phyloP scores from a whole-genome alignment of 139 green algal species.

The Chlamydomonas sp. region DNA sequence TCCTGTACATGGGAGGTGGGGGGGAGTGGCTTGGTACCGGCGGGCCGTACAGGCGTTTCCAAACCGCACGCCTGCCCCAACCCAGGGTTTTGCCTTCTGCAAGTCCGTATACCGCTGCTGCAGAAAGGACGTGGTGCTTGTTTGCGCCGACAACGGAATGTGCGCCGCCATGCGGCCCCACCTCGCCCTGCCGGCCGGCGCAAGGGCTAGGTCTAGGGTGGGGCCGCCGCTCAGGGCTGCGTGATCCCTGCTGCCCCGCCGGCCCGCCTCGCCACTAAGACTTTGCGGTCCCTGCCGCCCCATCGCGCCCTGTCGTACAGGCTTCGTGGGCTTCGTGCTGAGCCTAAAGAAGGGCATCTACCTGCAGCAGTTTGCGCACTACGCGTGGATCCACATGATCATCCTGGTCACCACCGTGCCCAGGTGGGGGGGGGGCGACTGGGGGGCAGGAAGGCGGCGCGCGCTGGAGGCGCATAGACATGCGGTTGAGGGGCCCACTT shows the following conservation, averaged over 20 bases:
- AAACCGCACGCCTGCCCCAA: too few relatives aligned
- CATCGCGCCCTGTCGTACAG: slow-evolving; percentile 40
- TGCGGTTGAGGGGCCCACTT: neutral
- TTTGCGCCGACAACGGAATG: neutral
- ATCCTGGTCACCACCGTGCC: slow-evolving; percentile 74
- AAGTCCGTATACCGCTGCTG: too few relatives aligned
- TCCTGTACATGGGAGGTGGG: slow-evolving; percentile 79
- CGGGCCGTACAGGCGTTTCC: too few relatives aligned
- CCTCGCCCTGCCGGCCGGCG: too few relatives aligned
- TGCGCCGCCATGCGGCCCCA: too few relatives aligned
- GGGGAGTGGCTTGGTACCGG: neutral
- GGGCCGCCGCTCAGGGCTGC: neutral
- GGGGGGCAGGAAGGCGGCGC: neutral
- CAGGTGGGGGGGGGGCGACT: neutral
- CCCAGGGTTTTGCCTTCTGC: too few relatives aligned
- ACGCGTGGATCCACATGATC: slow-evolving; percentile 99
- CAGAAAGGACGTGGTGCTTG: neutral
- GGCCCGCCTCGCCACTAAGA: neutral
- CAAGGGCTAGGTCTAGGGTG: neutral
- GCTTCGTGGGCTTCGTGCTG: slow-evolving; percentile 94
- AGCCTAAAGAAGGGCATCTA: slow-evolving; percentile 89
- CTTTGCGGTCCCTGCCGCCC: slow-evolving; percentile 3
- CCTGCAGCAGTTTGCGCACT: slow-evolving; percentile 97
- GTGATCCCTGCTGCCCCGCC: neutral
- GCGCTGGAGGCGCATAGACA: neutral